These are phyloP conservation scores for Ceratocystis eucalypticola DNA, from an alignment of 2,329 filamentous ascomycete species.

Conservation along the genomic window DNA sequence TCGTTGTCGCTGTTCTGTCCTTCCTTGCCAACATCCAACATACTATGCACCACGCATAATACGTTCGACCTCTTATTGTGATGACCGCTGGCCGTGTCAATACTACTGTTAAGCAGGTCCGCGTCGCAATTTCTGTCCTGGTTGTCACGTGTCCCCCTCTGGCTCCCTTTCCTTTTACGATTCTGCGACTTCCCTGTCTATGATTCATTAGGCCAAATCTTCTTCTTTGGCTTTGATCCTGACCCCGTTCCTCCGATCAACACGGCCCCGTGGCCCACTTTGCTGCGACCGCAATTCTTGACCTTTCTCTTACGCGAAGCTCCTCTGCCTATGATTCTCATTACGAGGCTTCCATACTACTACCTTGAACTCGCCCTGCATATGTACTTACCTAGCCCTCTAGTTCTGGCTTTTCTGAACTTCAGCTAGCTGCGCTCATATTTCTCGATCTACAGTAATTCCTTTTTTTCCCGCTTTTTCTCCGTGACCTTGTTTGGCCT, in stretches of 20 bases:
- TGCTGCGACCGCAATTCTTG: neutral
- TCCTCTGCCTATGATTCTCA: neutral
- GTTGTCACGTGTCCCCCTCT: neutral
- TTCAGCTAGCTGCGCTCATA: neutral
- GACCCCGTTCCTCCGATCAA: neutral
- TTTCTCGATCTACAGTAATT: neutral
- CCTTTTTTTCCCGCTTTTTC: neutral
- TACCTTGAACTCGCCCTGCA: slow-evolving; percentile 1
- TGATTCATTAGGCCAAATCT: neutral
- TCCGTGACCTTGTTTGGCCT: neutral
- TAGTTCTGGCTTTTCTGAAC: neutral
- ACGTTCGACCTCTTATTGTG: neutral
- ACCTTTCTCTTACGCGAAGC: neutral
- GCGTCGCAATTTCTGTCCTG: neutral
- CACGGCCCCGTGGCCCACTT: neutral
- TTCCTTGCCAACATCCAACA: neutral
- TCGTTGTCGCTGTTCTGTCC: neutral
- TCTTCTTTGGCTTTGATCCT: neutral
- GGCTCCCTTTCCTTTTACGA: neutral
- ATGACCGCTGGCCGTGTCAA: neutral
- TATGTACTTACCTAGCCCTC: neutral
- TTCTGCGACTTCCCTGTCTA: neutral
- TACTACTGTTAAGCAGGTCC: neutral
- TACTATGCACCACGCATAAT: too few species aligned
- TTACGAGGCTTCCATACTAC: slow-evolving; percentile 1